Evolutionary conservation across 2,329 filamentous ascomycete genomes (phyloP), one percentile per base, ranked within the genome.

Genomic region (Cercospora sp.): DNA sequence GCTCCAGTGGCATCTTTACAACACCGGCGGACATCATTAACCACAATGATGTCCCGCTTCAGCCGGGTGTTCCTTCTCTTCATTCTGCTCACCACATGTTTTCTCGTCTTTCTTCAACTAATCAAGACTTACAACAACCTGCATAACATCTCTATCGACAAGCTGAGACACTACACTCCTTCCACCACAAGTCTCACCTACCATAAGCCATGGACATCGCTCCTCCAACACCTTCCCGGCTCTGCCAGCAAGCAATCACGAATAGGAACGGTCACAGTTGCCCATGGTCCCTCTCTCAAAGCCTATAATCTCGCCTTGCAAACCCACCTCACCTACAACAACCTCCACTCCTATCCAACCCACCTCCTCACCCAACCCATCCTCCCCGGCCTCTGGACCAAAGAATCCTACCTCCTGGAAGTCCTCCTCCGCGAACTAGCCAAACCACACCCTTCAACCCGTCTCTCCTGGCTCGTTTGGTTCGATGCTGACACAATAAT

Each of bases 391-490:
- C 74, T 80, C 3, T 83, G 81, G 81, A 79, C 77, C 66, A 83
- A 83, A 65, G 77, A 77, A 1, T 81, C 79, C 6, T 81, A 80
- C 65, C 78, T 83, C 26, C 73, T 82, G 7, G 74, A 77, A 5
- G 65, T 81, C 13, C 70, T 82, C 12, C 73, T 81, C 65, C 68
- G 72, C 4, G 76, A 79, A 69, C 75, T 80, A 65, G 60, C 76
- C 18, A 80, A 80, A 66, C 77, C 79, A 1, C 70, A 74, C 10
- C 72, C 70, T 12, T 74, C 79, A 60, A 51, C 18, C 9, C 74
- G 80, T 3, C 69, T 81, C 6, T 75, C 81, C 60, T 82, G 80
- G 80, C 74, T 82, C 5, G 72, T 81, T 67, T 82, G 80, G 80
- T 76, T 79, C 3, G 81, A 82, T 63, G 78, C 78, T 28, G 81